phyloP scores from a whole-genome alignment of 2,329 filamentous ascomycete genomes.

The Ceratocystis cubensis region DNA sequence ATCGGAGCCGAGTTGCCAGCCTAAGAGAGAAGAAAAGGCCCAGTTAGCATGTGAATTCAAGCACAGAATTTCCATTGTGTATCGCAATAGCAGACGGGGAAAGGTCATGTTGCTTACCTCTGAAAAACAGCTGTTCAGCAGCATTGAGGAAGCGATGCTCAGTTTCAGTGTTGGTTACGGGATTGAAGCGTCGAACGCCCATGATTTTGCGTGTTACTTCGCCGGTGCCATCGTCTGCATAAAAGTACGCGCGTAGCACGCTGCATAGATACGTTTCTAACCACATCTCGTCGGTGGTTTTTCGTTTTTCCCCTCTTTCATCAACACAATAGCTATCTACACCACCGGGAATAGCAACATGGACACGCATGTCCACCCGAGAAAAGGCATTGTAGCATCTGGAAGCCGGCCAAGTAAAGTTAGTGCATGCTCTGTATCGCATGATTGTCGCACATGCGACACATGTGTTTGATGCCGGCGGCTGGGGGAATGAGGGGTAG shows the following conservation, averaged over 20 bases:
- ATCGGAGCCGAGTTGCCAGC: constrained; percentile 91
- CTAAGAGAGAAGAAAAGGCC: constrained; percentile 32
- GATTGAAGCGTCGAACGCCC: constrained; percentile 93
- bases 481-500: no score
- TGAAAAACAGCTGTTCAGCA: constrained; percentile 89
- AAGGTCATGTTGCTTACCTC: constrained; percentile 42
- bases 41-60: constrained; percentile 21
- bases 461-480: no score
- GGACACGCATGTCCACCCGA: constrained; percentile 92
- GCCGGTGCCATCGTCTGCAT: constrained; percentile 88
- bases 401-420: neutral
- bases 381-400: constrained; percentile 98
- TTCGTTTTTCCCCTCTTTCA: constrained; percentile 86
- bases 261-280: constrained; percentile 95
- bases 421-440: neutral
- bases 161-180: constrained; percentile 93
- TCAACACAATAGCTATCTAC: constrained; percentile 97
- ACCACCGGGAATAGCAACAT: constrained; percentile 90
- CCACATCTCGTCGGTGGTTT: constrained; percentile 89
- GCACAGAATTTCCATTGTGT: neutral
- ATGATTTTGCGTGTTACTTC: constrained; percentile 95
- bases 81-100: neutral
- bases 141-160: constrained; percentile 93
- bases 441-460: no score
- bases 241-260: constrained; percentile 86